Evolutionary conservation across 345 rosid species (phyloP), one percentile per base, ranked within the genome.

Genomic region (Lumnitzera racemosa): DNA sequence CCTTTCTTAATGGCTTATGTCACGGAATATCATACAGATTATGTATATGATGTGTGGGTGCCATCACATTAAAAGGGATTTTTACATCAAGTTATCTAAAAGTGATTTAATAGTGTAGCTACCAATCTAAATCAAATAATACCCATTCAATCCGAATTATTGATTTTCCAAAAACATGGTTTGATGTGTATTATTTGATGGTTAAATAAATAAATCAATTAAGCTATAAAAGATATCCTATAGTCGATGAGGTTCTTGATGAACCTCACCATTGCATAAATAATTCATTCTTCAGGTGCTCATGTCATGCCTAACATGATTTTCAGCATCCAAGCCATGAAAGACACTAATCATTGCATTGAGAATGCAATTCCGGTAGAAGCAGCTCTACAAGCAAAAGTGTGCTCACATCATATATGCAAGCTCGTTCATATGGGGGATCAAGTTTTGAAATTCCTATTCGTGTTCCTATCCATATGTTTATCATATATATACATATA

Each of bases 301-400:
- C 43, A 36, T 36, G 43, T 36, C 43, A 1, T 36, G 43, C 43
- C 11, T 9, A 5, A 7, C 7, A 36, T 36, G 43, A 36, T 36
- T 36, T 4, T 36, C 43, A 43, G 60, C 60, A 23, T 12, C 15
- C 25, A 43, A 57, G 24, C 58, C 59, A 55, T 57, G 24, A 53
- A 64, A 52, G 62, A 56, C 55, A 23, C 56, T 57, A 49, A 68
- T 63, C 57, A 63, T 61, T 57, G 72, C 20, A 16, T 3, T 24
- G 60, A 6, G 60, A 48, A 41, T 57, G 60, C 43, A 36, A 60
- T 29, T 61, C n/a, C 41, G 49, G 57, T 51, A 53, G 46, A 62
- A 41, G 47, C 36, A 51, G 46, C 9, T 36, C 1, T 5, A 53
- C 14, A 53, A 14, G 16, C 24, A 56, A 62, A 53, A 46, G 25